Evolutionary conservation across 176 grass and related monocot species (phyloP).

Genomic region (Triticum turgidum): DNA sequence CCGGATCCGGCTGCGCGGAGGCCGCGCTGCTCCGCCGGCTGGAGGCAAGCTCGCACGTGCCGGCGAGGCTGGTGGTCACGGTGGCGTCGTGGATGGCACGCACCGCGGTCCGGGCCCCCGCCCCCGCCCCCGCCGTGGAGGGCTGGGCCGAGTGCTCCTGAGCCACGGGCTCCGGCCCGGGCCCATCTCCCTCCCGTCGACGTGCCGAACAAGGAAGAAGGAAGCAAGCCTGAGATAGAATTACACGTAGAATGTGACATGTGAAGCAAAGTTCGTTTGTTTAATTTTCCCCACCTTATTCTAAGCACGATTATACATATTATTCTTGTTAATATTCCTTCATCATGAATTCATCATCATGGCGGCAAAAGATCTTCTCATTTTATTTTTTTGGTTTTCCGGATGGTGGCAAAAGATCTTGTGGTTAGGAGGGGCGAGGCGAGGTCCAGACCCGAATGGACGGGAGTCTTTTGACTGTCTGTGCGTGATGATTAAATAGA

Average conservation of each 20-base stretch:
- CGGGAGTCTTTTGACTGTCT: neutral
- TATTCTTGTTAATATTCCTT: neutral
- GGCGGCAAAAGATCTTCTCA: neutral
- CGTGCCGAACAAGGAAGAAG: neutral
- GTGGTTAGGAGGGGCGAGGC: neutral
- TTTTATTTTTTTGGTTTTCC: too few relatives aligned
- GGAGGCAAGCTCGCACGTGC: conserved; percentile 47
- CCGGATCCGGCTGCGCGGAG: neutral
- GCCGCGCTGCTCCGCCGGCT: conserved; percentile 31
- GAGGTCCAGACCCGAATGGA: neutral
- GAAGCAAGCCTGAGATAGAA: neutral
- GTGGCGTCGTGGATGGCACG: conserved; percentile 51
- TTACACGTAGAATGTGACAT: neutral
- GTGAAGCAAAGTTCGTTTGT: conserved; percentile 40
- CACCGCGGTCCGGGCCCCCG: neutral
- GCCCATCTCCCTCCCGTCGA: neutral
- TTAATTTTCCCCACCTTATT: neutral
- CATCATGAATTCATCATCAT: neutral
- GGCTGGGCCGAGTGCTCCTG: conserved; percentile 74
- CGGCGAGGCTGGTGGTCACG: conserved; percentile 38
- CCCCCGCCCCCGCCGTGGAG: conserved; percentile 26
- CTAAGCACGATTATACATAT: neutral
- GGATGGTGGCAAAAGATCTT: neutral
- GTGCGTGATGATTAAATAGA: neutral
- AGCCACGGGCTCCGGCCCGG: neutral